Evolutionary conservation across 192 early-diverging fungal genomes (phyloP).

Genomic region (Coemansia sp.): DNA sequence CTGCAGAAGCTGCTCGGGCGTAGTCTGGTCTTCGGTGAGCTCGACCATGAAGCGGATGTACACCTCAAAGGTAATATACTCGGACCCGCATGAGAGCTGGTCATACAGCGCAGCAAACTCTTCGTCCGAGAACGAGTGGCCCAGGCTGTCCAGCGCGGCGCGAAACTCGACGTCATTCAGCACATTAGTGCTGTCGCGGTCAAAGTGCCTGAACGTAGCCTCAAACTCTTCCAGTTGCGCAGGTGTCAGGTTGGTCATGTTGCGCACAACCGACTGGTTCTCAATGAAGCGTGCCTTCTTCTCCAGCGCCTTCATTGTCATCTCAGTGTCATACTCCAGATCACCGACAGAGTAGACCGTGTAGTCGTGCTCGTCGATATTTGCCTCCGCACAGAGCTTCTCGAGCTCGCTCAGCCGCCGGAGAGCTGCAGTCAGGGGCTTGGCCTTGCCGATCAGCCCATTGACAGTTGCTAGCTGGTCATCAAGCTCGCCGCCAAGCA

Average conservation of each 20-base stretch:
- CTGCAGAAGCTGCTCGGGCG: conserved; percentile 78
- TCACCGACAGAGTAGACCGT: conserved; percentile 92
- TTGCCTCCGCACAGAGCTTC: conserved; percentile 72
- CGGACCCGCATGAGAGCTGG: conserved; percentile 59
- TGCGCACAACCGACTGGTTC: conserved; percentile 92
- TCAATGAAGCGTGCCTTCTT: conserved; percentile 89
- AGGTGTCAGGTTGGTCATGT: conserved; percentile 90
- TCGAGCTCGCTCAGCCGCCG: conserved; percentile 62
- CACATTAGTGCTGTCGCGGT: conserved; percentile 80
- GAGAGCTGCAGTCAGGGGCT: conserved; percentile 56
- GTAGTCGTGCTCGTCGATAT: conserved; percentile 91
- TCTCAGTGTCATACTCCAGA: conserved; percentile 77
- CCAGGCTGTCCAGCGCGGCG: conserved; percentile 77
- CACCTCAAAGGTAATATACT: conserved; percentile 80
- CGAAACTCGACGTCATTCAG: conserved; percentile 79
- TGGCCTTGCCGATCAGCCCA: conserved; percentile 54
- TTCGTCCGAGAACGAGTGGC: conserved; percentile 69
- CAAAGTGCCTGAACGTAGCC: conserved; percentile 88
- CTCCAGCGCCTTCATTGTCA: conserved; percentile 74
- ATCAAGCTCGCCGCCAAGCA: conserved; percentile 78
- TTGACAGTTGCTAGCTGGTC: conserved; percentile 66
- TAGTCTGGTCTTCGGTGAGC: conserved; percentile 88
- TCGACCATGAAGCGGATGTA: conserved; percentile 84
- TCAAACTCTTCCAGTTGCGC: conserved; percentile 91
- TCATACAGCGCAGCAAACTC: conserved; percentile 70